Evolutionary conservation across 805 yeast genomes (phyloP), one percentile per base, ranked within the genome.

Genomic region (Brettanomyces nanus): DNA sequence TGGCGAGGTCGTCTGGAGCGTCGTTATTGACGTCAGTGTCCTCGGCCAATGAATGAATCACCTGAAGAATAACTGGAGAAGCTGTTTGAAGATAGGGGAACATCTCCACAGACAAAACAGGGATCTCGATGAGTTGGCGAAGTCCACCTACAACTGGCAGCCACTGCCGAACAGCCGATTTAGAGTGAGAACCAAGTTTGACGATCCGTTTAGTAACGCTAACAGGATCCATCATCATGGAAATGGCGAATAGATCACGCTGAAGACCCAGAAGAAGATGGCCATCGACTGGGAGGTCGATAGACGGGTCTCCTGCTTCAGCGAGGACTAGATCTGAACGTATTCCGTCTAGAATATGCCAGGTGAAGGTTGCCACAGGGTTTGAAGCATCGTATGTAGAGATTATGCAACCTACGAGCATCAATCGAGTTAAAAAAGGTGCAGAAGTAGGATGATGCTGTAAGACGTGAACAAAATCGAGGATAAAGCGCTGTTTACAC

Each of bases 351-450:
- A 14, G 18, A 26, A 26, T 19, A 7, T 5, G 9, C 21, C 13
- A 5, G 20, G n/a, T 13, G 33, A 21, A 35, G 9, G 15, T 47
- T 1, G 54, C 61, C 15, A 61, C 33, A 2, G 56, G 42, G 42
- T 58, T 51, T 3, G 44, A 29, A 21, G 58, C 52, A 14, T 56
- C 55, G 17, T 44, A 28, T 1, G 45, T 15, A 23, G 48, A 47
- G 11, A 62, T 38, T 0, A 61, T 52, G 14, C 62, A 48, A 6
- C 67, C 66, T 23, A 62, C 51, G 20, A 51, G 40, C 27, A 65
- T 43, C n/a, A 65, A 44, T 6, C 48, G 51, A 5, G 58, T 52
- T 34, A 66, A 38, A 34, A 61, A 50, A 22, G 56, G 60, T 4
- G 61, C 51, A 21, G 51, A 48, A 6, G 39, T 40, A 4, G 62